Conservation (phyloP, 257 asterid species). For the Anisodus acutangulus region DNA sequence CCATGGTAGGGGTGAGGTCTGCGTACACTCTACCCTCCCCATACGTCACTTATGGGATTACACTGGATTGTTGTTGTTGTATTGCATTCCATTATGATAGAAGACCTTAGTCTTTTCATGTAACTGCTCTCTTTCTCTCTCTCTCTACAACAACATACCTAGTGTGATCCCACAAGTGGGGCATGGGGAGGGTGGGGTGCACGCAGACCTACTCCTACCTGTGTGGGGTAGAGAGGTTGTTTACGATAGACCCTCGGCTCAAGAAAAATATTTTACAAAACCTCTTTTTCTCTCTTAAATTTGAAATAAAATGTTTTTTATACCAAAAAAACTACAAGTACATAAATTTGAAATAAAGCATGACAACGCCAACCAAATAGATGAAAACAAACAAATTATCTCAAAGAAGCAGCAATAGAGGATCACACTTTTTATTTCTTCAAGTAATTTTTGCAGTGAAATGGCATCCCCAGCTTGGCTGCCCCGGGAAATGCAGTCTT, state of each 20-base stretch:
- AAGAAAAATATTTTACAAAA: too few relatives aligned
- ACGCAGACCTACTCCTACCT: too few relatives aligned
- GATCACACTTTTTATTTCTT: conserved; percentile 8
- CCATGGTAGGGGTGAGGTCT: too few relatives aligned
- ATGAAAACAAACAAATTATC: neutral
- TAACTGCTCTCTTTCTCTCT: neutral
- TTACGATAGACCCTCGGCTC: too few relatives aligned
- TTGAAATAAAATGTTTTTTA: neutral
- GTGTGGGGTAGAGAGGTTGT: too few relatives aligned
- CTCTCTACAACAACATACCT: too few relatives aligned
- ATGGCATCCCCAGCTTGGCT: conserved; percentile 36
- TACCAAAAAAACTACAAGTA: neutral
- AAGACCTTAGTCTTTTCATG: conserved; percentile 13
- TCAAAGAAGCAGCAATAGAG: conserved; percentile 1
- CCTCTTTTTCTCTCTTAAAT: neutral
- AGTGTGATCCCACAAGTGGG: too few relatives aligned
- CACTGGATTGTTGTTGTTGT: too few relatives aligned
- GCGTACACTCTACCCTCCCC: too few relatives aligned
- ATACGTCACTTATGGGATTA: too few relatives aligned
- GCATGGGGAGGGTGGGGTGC: too few relatives aligned
- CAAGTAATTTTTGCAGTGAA: conserved; percentile 28
- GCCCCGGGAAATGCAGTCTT: conserved; percentile 34
- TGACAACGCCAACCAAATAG: conserved; percentile 7
- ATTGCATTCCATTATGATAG: neutral
- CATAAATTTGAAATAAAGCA: conserved; percentile 18